Evolutionary conservation across 139 green algal genomes (phyloP).

Genomic region (Diplosphaera chodatii): DNA sequence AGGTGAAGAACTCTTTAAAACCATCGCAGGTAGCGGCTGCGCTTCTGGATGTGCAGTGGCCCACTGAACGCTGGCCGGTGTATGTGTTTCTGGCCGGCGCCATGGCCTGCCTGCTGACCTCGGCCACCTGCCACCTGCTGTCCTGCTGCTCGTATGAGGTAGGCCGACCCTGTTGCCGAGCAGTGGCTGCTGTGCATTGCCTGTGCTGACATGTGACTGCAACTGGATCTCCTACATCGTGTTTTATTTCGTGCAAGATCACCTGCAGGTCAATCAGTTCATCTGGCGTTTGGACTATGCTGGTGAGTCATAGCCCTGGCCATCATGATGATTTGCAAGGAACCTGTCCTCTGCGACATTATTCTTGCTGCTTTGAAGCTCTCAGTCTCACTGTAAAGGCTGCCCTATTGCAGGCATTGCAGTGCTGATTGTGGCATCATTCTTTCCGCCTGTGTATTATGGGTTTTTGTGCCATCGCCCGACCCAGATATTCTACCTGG

Average conservation of each 20-base stretch:
- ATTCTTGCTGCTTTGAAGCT: no score
- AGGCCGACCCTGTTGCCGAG: no score
- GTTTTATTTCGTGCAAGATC: no score
- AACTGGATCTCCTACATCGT: background rate
- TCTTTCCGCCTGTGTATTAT: constrained; percentile 92
- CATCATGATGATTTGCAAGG: no score
- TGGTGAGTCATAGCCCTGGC: background rate
- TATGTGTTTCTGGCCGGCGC: constrained; percentile 84
- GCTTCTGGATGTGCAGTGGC: constrained; percentile 16
- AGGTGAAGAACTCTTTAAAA: no score
- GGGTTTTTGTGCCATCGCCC: constrained; percentile 81
- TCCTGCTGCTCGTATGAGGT: constrained; percentile 60
- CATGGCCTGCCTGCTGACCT: constrained; percentile 83
- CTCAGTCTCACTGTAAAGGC: background rate
- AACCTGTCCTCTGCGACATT: no score
- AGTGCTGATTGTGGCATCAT: constrained; percentile 91
- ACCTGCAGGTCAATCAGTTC: constrained; percentile 19
- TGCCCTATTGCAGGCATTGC: constrained; percentile 67
- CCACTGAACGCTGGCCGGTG: constrained; percentile 54
- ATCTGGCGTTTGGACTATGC: constrained; percentile 92
- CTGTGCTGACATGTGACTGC: no score
- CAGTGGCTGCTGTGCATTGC: no score
- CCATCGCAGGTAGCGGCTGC: constrained; percentile 1
- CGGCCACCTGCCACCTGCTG: constrained; percentile 81
- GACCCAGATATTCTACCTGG: constrained; percentile 71